A percentile compares a stretch with the other conserved stretches of the same genome.
Evolutionary conservation across 176 grass and related monocot genomes (phyloP).

Genomic region (Aegilops sharonensis): DNA sequence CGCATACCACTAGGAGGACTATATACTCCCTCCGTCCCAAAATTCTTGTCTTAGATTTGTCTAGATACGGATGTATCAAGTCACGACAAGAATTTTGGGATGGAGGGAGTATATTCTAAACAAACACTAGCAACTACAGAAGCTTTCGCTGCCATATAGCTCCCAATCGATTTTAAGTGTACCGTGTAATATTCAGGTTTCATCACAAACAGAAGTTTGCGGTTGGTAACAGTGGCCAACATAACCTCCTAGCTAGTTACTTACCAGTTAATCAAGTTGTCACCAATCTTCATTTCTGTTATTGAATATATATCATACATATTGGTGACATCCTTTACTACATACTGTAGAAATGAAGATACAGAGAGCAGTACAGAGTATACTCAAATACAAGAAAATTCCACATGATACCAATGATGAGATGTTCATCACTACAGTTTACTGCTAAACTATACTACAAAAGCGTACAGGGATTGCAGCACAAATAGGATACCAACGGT

Average conservation of each 20-base stretch:
- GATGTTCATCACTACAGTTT: background rate
- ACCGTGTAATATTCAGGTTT: background rate
- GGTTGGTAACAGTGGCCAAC: background rate
- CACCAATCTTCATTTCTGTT: background rate
- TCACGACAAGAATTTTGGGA: no score
- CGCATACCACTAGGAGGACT: background rate
- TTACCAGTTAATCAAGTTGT: background rate
- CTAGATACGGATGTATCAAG: no score
- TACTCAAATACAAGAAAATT: background rate
- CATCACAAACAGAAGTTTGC: background rate
- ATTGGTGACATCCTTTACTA: background rate
- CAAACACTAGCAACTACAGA: no score
- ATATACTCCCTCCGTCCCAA: background rate
- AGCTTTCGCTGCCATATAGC: background rate
- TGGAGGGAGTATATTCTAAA: no score
- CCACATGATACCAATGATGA: background rate
- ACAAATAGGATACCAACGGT: background rate
- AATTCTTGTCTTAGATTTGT: no score
- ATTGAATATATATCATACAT: background rate
- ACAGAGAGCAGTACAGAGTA: background rate
- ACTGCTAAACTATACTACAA: constrained; percentile 5
- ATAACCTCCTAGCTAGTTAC: background rate
- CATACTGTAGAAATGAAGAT: background rate
- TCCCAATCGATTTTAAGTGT: background rate
- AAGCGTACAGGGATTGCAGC: background rate